Base-by-base conservation (phyloP, 2,329 filamentous ascomycete species). In the Sporothrix pallida region DNA sequence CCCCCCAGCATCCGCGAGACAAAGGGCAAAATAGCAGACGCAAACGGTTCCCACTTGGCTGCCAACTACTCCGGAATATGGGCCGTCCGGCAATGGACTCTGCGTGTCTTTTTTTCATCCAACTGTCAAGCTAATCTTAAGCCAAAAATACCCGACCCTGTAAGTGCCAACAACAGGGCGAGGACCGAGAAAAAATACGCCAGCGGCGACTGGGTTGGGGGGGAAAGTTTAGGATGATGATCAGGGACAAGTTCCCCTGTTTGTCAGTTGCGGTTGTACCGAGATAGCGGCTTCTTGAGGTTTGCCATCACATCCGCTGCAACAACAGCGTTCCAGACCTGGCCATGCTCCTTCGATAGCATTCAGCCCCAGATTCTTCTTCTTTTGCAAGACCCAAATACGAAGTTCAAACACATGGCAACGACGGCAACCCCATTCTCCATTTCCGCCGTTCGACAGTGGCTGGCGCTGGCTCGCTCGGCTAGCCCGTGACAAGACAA, bases 381-480 rank as follows among this genome's bases (percentile, higher is more conserved):
- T 37, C 31, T 37, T 37, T 54, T 15, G 52, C 52, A 54, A 54
- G 52, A 17, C 15, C 20, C 52, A 54, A 42, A 44, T 23, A 44
- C 31, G 17, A 20, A 37, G 26, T 37, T 37, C 5, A 20, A 37
- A 17, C 26, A 42, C 58, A 62, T 62, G 58, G 26, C 15, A 31
- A 17, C 23, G 31, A 37, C 31, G 31, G 7, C 31, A 6, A 12
- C 26, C 56, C 60, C 31, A 44, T 62, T 31, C 13, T 15, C 17
- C 58, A 17, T 13, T 44, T 1, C 23, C 17, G n/a, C 62, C 10
- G 8, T 26, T 68, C 63, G 26, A 17, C 63, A 17, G 10, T 46
- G 62, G 44, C 62, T 63, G 20, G 42, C n/a, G 42, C 42, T 67
- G 44, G 63, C 63, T 23, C 63, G 20, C 63, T 54, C 65, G 26